These are phyloP conservation scores for Trichoderma sp. DNA, from an alignment of 2,329 filamentous ascomycete species.

Conservation along the genomic window DNA sequence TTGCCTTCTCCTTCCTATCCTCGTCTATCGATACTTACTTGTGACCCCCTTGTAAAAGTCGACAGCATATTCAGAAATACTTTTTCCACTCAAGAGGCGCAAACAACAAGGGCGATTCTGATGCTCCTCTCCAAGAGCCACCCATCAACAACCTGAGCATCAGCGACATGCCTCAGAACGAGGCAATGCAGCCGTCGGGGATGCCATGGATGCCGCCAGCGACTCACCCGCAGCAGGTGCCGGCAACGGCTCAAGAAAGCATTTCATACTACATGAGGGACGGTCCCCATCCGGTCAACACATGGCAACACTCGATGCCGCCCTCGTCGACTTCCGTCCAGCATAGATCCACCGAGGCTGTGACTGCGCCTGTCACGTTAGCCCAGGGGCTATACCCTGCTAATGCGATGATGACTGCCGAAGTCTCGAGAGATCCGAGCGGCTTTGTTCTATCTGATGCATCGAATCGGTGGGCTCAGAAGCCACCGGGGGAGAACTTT, in stretches of 20 bases:
- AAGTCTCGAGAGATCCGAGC: conserved; percentile 34
- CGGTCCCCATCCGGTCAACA: conserved; percentile 15
- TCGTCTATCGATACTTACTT: conserved; percentile 21
- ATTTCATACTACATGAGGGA: conserved; percentile 26
- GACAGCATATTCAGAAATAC: conserved; percentile 24
- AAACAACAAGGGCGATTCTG: conserved; percentile 10
- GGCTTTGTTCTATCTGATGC: not conserved
- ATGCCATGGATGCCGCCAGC: conserved; percentile 27
- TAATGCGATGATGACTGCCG: conserved; percentile 51
- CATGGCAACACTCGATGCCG: conserved; percentile 25
- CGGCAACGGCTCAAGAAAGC: conserved; percentile 25
- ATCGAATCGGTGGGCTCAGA: conserved; percentile 50
- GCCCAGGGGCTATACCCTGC: conserved; percentile 48
- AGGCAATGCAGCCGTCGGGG: conserved; percentile 24
- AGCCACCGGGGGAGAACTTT: conserved; percentile 58
- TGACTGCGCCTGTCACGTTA: conserved; percentile 12
- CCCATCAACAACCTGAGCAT: conserved; percentile 19
- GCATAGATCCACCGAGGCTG: conserved; percentile 10
- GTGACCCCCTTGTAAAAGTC: conserved; percentile 19
- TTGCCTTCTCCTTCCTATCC: conserved; percentile 11
- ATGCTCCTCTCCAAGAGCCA: conserved; percentile 2
- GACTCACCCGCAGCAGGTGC: conserved; percentile 26
- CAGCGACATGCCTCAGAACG: conserved; percentile 22
- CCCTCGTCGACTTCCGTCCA: conserved; percentile 16
- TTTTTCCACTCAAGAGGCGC: conserved; percentile 18